Evolutionary conservation across 2,329 filamentous ascomycete genomes (phyloP).

Genomic region (Lecanoromycetidae sp.): DNA sequence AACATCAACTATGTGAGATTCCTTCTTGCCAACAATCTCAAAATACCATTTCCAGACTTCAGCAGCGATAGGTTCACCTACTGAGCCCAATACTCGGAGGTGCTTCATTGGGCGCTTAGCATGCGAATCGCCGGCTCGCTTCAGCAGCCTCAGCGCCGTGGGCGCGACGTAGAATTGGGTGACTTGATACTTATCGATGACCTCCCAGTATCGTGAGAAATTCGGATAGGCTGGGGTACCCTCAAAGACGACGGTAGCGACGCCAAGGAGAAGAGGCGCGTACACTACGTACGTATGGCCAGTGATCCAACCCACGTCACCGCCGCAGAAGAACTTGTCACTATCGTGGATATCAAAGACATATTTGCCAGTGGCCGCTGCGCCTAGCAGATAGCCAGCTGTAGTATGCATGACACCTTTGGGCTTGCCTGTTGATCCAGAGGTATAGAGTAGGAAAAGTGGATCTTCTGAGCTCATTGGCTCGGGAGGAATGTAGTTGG

Average conservation of each 20-base stretch:
- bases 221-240: slow-evolving; percentile 94
- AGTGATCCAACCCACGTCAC: slow-evolving; percentile 98
- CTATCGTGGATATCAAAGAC: slow-evolving; percentile 95
- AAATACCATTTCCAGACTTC: slow-evolving; percentile 99
- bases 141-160: slow-evolving; percentile 81
- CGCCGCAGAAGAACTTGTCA: slow-evolving; percentile 93
- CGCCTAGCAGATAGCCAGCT: slow-evolving; percentile 85
- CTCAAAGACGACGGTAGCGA: slow-evolving; percentile 93
- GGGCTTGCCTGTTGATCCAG: slow-evolving; percentile 93
- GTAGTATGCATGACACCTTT: slow-evolving; percentile 99
- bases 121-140: slow-evolving; percentile 88
- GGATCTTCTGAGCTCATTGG: slow-evolving; percentile 87
- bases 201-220: slow-evolving; percentile 98
- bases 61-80: slow-evolving; percentile 92
- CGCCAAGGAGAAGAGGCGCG: slow-evolving; percentile 80
- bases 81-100: slow-evolving; percentile 80
- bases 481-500: slow-evolving; percentile 80
- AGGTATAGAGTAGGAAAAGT: slow-evolving; percentile 94
- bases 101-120: slow-evolving; percentile 83
- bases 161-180: slow-evolving; percentile 98
- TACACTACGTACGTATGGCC: slow-evolving; percentile 98
- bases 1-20: slow-evolving; percentile 88
- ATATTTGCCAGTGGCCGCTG: slow-evolving; percentile 90
- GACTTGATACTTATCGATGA: slow-evolving; percentile 86
- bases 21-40: slow-evolving; percentile 83